Evolutionary conservation across 768 basidiomycete genomes (phyloP).

Genomic region (Pseudohyphozyma bogoriensis): DNA sequence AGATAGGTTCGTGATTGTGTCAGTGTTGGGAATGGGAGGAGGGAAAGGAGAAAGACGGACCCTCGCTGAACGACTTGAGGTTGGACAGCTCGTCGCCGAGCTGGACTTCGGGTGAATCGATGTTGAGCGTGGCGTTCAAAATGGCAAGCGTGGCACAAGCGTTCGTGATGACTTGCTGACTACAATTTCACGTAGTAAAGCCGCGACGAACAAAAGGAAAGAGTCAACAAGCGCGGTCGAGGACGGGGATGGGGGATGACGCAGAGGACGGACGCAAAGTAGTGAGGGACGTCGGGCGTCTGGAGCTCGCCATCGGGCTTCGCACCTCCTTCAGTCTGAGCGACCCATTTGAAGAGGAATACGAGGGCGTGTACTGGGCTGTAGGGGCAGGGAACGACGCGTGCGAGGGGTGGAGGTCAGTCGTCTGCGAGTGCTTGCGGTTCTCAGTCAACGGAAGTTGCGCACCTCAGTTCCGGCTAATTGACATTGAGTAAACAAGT

Average conservation of each 20-base stretch:
- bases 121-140: conserved; percentile 27
- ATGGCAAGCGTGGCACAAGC: conserved; percentile 52
- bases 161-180: conserved; percentile 70
- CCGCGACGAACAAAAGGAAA: background rate
- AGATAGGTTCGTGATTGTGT: too few relatives aligned
- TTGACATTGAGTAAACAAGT: too few relatives aligned
- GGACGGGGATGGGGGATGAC: conserved; percentile 37
- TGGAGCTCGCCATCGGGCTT: conserved; percentile 30
- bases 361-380: conserved; percentile 75
- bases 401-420: background rate
- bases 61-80: conserved; percentile 21
- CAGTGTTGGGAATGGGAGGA: too few relatives aligned
- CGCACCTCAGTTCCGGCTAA: conserved; percentile 36
- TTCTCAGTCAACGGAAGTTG: too few relatives aligned
- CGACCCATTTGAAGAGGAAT: conserved; percentile 96
- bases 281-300: conserved; percentile 45
- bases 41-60: background rate
- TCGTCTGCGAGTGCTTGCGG: background rate
- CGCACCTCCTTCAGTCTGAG: conserved; percentile 45
- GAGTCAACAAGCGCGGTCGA: background rate
- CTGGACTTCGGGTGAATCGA: conserved; percentile 12
- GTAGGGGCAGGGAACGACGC: conserved; percentile 44
- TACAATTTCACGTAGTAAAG: conserved; percentile 7
- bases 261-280: conserved; percentile 57
- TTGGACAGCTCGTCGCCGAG: conserved; percentile 25